Evolutionary conservation across 805 yeast species (phyloP), one percentile per base, ranked within the genome.

Genomic region (Clavispora vitiphila): DNA sequence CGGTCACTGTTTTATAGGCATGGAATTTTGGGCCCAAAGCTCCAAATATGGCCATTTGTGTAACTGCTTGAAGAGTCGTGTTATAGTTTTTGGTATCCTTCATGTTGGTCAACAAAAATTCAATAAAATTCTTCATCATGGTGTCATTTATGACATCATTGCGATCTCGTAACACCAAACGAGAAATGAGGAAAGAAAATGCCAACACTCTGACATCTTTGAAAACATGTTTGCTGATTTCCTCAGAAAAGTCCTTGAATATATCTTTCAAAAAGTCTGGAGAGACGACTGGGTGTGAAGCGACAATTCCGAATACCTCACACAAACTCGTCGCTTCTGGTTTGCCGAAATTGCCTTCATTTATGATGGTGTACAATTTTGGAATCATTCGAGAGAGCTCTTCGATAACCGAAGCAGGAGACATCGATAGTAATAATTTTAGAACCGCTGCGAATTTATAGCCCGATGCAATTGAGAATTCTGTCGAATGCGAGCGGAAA

Each of bases 41-140:
- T 4, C 80, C 80, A 59, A 62, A 76, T 25, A 69, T 54, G 0
- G 75, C 49, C 21, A 77, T 46, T 43, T 77, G 78, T 3, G 72
- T 57, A 16, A 77, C 39, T 11, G 66, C 54, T 14, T 70, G 76
- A 7, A 74, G 44, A 0, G 71, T 61, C 2, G 52, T 42, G 10
- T 49, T 47, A 36, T 63, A 58, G 9, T 48, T 42, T 3, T 49
- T 44, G 1, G 60, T 24, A 5, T 63, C 60, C n/a, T 53, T 39
- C 9, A 61, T 34, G 1, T 55, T 44, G 0, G 31, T 36, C 8
- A 50, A 34, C 4, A 61, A 41, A 4, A 37, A 37, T 5, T 38
- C 35, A 15, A 55, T 43, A 30, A 39, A 56, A 7, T 37, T 8
- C 9, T 32, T 36, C 19, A 59, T 45, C 3, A 19, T 6, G 1